A percentile compares a stretch with the other conserved stretches of the same genome.
Conservation (phyloP, 2,329 filamentous ascomycete species). For the Tolypocladium tundrense region DNA sequence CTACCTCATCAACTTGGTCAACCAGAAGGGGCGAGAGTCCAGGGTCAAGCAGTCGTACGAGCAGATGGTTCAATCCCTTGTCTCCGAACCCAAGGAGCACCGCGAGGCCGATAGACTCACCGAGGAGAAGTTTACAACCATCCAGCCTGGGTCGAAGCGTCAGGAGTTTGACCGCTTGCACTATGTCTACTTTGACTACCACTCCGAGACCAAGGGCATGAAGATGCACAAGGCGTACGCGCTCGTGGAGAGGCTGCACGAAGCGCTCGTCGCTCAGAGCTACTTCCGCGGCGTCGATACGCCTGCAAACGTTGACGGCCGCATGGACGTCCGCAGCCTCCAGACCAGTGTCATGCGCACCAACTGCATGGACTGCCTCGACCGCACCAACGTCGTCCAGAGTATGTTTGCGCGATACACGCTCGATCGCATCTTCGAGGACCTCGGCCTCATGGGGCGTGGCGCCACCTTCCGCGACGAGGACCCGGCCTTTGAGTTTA, state of each 20-base stretch:
- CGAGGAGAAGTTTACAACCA: constrained; percentile 70
- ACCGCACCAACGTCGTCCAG: constrained; percentile 95
- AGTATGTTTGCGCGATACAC: constrained; percentile 91
- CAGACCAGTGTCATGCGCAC: constrained; percentile 91
- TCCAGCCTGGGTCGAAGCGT: constrained; percentile 52
- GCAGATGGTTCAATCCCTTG: constrained; percentile 68
- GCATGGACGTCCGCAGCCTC: constrained; percentile 66
- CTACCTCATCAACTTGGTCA: constrained; percentile 94
- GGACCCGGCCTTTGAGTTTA: constrained; percentile 70
- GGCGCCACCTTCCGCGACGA: constrained; percentile 69
- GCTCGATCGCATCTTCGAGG: constrained; percentile 77
- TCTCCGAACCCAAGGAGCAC: constrained; percentile 57
- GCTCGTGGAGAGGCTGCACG: constrained; percentile 70
- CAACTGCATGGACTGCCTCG: constrained; percentile 98
- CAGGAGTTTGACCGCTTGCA: constrained; percentile 74
- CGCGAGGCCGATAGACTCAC: constrained; percentile 55
- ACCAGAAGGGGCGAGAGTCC: constrained; percentile 86
- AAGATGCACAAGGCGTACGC: constrained; percentile 87
- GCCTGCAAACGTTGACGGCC: constrained; percentile 58
- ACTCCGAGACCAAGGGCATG: constrained; percentile 92
- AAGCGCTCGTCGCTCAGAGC: constrained; percentile 65
- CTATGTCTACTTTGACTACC: constrained; percentile 98
- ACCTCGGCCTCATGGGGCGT: constrained; percentile 66
- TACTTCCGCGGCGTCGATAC: constrained; percentile 92
- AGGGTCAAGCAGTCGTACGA: constrained; percentile 90